phyloP scores from a whole-genome alignment of 768 basidiomycete species.

The Serpula lacrymans region DNA sequence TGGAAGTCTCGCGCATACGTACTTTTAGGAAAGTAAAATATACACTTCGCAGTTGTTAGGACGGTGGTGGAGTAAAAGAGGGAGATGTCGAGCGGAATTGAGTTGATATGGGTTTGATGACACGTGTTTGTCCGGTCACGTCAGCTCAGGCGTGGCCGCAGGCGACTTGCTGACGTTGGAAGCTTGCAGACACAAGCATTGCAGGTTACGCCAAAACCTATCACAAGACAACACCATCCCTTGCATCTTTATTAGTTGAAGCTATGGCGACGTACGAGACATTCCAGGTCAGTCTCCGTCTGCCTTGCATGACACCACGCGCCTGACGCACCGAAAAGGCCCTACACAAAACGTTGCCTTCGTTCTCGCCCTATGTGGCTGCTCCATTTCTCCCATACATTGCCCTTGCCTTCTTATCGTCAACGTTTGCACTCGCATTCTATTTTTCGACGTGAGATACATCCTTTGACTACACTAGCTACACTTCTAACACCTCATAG shows the following conservation, averaged over 20 bases:
- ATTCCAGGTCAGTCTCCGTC: conserved; percentile 42
- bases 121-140: conserved; percentile 56
- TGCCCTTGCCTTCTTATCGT: conserved; percentile 66
- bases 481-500: conserved; percentile 37
- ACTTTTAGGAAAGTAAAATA: conserved; percentile 13
- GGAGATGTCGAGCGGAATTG: conserved; percentile 13
- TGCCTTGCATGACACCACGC: neutral
- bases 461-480: conserved; percentile 1
- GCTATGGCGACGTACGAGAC: conserved; percentile 56
- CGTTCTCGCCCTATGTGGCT: conserved; percentile 72
- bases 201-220: conserved; percentile 4
- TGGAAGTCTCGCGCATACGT: conserved; percentile 2
- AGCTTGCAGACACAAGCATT: too few relatives aligned
- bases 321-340: conserved; percentile 34
- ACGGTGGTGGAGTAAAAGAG: conserved; percentile 22
- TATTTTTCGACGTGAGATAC: conserved; percentile 80
- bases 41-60: conserved; percentile 8
- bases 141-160: conserved; percentile 32
- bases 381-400: conserved; percentile 67
- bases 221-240: conserved; percentile 6
- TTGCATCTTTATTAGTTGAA: too few relatives aligned
- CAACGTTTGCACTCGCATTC: conserved; percentile 84
- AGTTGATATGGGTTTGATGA: conserved; percentile 53
- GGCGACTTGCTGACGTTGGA: too few relatives aligned
- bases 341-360: conserved; percentile 60